Percentiles rank a stretch among this genome's conserved stretches.
Conservation (phyloP, 257 asterid species). For the Anisodus tanguticus region DNA sequence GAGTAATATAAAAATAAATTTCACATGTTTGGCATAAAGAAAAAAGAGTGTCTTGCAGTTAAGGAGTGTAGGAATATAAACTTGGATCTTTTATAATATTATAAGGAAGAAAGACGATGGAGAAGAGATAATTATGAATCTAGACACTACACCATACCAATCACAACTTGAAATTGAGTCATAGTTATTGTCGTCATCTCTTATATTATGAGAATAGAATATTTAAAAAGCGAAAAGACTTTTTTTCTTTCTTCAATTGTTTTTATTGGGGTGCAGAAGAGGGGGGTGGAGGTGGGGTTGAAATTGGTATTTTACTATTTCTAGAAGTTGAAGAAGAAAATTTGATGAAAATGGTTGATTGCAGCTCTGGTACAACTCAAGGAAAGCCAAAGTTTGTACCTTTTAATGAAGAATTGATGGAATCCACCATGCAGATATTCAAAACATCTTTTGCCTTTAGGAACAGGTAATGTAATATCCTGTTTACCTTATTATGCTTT, state of each 20-base stretch:
- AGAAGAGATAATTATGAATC: no score
- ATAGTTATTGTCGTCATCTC: not conserved
- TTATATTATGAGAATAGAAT: not conserved
- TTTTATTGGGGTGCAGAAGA: not conserved
- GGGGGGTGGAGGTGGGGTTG: no score
- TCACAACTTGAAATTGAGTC: not conserved
- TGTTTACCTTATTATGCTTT: not conserved
- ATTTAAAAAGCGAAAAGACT: not conserved
- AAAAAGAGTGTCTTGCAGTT: no score
- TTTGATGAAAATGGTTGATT: conserved; percentile 30
- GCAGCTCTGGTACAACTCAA: conserved; percentile 95
- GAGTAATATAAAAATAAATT: no score
- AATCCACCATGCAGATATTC: conserved; percentile 87
- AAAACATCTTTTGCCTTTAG: conserved; percentile 86
- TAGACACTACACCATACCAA: no score
- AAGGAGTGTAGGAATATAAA: no score
- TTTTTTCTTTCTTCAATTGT: not conserved
- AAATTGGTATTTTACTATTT: no score
- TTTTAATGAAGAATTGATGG: conserved; percentile 91
- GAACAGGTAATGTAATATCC: conserved; percentile 61
- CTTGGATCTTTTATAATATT: no score
- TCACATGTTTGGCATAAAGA: no score
- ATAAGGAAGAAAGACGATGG: no score
- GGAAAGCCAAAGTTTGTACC: conserved; percentile 99
- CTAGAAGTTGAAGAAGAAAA: not conserved